Percentiles rank a stretch among this genome's conserved stretches.
These are phyloP conservation scores for Fusarium drepaniforme DNA, from an alignment of 2,329 filamentous ascomycete genomes.

Conservation along the genomic window DNA sequence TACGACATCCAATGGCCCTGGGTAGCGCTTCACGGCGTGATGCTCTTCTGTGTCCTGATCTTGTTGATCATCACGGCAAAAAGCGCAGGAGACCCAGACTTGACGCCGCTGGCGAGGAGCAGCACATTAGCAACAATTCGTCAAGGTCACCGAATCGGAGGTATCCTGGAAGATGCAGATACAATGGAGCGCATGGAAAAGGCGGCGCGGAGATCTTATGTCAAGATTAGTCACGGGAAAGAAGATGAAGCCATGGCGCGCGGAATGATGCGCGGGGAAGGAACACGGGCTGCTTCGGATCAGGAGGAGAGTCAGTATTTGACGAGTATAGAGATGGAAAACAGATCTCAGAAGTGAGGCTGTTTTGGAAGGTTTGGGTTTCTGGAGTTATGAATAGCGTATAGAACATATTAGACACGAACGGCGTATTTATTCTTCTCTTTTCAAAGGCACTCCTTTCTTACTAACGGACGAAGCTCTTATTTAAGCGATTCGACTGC, in stretches of 20 bases:
- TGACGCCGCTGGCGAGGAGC: not conserved
- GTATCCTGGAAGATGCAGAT: not conserved
- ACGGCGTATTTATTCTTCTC: no score
- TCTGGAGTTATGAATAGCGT: not conserved
- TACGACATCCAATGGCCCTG: constrained; percentile 18
- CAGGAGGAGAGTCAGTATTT: not conserved
- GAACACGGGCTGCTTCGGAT: not conserved
- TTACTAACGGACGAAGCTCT: no score
- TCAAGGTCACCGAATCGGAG: constrained; percentile 6
- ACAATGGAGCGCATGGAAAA: constrained; percentile 16
- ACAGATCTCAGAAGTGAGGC: not conserved
- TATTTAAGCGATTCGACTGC: no score
- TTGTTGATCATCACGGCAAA: constrained; percentile 6
- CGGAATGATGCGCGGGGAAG: not conserved
- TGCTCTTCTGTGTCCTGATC: not conserved
- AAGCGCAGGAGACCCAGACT: not conserved
- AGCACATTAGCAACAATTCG: constrained; percentile 17
- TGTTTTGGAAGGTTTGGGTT: not conserved
- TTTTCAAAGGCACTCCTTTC: no score
- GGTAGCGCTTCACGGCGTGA: constrained; percentile 7
- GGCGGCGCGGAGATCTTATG: not conserved
- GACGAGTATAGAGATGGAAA: not conserved
- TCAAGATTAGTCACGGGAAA: not conserved
- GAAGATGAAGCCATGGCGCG: not conserved
- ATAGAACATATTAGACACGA: not conserved